These are phyloP conservation scores for Kazachstania bromeliacearum DNA, from an alignment of 805 yeast species.

Conservation along the genomic window DNA sequence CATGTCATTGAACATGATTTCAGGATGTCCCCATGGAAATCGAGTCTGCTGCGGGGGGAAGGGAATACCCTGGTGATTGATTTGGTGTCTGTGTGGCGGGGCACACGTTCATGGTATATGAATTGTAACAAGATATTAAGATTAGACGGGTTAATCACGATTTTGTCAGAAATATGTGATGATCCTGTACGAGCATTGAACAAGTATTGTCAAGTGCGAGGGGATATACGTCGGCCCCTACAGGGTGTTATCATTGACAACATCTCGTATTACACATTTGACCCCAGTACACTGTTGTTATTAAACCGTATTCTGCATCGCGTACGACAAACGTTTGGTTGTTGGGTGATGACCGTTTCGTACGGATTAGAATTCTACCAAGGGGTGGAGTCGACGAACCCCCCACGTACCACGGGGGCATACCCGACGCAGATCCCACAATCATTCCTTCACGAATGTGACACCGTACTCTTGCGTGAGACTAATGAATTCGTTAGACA, in stretches of 20 bases:
- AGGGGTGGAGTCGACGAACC: slow-evolving; percentile 15
- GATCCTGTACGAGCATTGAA: background rate
- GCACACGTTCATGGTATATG: no score
- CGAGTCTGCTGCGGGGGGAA: slow-evolving; percentile 12
- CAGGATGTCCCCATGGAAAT: no score
- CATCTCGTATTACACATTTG: slow-evolving; percentile 19
- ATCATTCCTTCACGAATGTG: slow-evolving; percentile 20
- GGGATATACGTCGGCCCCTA: background rate
- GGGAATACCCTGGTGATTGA: slow-evolving; percentile 15
- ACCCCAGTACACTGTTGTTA: slow-evolving; percentile 1
- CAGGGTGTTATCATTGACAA: slow-evolving; percentile 27
- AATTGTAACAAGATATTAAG: slow-evolving; percentile 11
- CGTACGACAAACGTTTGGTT: slow-evolving; percentile 20
- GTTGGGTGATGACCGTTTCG: slow-evolving; percentile 22
- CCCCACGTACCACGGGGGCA: slow-evolving; percentile 6
- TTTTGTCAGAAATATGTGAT: background rate
- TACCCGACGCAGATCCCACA: slow-evolving; percentile 17
- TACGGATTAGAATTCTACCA: slow-evolving; percentile 22
- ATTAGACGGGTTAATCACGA: no score
- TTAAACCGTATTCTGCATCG: slow-evolving; percentile 8
- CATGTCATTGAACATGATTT: no score
- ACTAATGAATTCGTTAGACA: slow-evolving; percentile 7
- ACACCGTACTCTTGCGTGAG: slow-evolving; percentile 18
- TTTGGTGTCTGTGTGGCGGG: slow-evolving; percentile 11
- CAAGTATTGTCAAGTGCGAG: background rate